A percentile compares a stretch with the other conserved stretches of the same genome.
phyloP scores from a whole-genome alignment of 805 yeast genomes.

The Ogataea naganishii region DNA sequence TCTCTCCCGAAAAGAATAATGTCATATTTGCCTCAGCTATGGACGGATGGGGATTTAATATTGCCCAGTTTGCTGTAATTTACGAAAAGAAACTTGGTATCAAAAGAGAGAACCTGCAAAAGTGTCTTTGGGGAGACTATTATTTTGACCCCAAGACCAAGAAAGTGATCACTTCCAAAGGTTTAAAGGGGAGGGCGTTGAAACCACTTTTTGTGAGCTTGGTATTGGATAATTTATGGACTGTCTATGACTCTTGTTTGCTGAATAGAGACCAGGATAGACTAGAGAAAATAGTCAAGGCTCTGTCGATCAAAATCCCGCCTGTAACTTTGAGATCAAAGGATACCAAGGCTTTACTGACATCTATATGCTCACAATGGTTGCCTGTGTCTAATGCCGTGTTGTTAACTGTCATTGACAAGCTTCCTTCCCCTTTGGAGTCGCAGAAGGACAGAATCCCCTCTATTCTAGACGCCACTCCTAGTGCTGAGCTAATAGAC shows the following conservation, averaged over 20 bases:
- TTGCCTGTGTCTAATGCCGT: constrained; percentile 85
- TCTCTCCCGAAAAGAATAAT: constrained; percentile 80
- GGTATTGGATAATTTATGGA: constrained; percentile 88
- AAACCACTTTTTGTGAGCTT: constrained; percentile 85
- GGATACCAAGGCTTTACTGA: constrained; percentile 57
- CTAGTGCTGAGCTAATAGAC: constrained; percentile 41
- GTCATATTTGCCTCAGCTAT: constrained; percentile 86
- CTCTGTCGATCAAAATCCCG: constrained; percentile 57
- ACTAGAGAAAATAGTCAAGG: constrained; percentile 63
- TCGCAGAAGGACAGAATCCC: constrained; percentile 73
- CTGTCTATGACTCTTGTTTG: constrained; percentile 67
- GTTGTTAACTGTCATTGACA: constrained; percentile 74
- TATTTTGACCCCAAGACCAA: constrained; percentile 86
- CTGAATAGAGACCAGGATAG: constrained; percentile 59
- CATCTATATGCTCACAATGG: constrained; percentile 83
- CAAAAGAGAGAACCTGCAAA: constrained; percentile 66
- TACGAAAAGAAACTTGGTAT: constrained; percentile 82
- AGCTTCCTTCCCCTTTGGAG: constrained; percentile 70
- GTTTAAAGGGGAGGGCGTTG: constrained; percentile 46
- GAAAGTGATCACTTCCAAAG: constrained; percentile 62
- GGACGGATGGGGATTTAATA: constrained; percentile 97
- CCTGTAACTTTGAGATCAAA: constrained; percentile 77
- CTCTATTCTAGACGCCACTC: constrained; percentile 52
- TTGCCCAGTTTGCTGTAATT: constrained; percentile 80
- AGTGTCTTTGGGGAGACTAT: constrained; percentile 94